phyloP scores from a whole-genome alignment of 306 rosid genomes.

The Glycine latifolia region DNA sequence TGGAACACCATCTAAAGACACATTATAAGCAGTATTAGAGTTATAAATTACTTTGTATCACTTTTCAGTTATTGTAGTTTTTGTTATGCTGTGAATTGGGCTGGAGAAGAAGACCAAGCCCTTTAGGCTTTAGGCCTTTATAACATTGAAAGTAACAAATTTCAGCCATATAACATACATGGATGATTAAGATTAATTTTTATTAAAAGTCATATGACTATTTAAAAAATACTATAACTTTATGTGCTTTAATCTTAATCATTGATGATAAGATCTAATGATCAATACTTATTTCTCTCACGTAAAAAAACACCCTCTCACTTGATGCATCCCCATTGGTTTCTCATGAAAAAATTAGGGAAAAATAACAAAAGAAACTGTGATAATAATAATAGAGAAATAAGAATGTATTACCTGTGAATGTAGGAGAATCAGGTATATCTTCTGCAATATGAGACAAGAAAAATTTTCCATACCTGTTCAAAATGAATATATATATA shows the following conservation, averaged over 20 bases:
- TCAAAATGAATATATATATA: slow-evolving; percentile 29
- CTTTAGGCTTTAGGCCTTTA: background rate
- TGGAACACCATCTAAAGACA: slow-evolving; percentile 89
- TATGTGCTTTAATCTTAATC: background rate
- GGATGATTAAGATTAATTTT: no score
- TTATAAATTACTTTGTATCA: background rate
- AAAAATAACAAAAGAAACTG: slow-evolving; percentile 9
- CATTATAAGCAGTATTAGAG: slow-evolving; percentile 18
- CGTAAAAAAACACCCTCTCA: background rate
- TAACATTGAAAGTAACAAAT: background rate
- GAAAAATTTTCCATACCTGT: slow-evolving; percentile 84
- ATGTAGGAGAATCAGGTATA: slow-evolving; percentile 72
- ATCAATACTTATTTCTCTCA: background rate
- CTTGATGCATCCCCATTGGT: background rate
- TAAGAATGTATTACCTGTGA: slow-evolving; percentile 71
- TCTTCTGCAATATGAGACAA: slow-evolving; percentile 86
- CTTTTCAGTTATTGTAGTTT: background rate
- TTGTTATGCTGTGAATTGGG: background rate
- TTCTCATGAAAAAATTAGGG: background rate
- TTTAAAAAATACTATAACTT: background rate
- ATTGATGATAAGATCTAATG: background rate
- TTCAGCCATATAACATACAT: background rate
- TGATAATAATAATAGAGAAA: background rate
- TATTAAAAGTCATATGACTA: background rate
- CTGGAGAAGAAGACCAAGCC: background rate